A percentile compares a stretch with the other conserved stretches of the same genome.
These are phyloP conservation scores for Gyromitra esculenta DNA, from an alignment of 2,329 filamentous ascomycete genomes.

Conservation along the genomic window DNA sequence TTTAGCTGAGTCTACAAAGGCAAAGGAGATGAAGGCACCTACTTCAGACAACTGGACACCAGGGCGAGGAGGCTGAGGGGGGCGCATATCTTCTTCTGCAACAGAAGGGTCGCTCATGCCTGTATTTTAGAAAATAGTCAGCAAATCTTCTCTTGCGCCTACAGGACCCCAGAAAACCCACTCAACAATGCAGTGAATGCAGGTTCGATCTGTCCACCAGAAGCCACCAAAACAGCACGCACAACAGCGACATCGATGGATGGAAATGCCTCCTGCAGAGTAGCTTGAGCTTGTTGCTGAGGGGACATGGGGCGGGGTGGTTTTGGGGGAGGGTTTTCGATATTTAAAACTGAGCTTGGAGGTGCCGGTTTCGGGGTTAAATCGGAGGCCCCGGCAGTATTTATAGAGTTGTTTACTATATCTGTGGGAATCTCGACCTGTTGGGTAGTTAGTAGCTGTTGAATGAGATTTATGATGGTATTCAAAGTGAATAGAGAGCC, in stretches of 20 bases:
- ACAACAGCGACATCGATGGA: slow-evolving; percentile 80
- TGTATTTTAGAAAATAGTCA: slow-evolving; percentile 51
- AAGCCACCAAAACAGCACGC: slow-evolving; percentile 87
- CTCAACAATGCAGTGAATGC: slow-evolving; percentile 94
- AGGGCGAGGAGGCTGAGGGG: slow-evolving; percentile 56
- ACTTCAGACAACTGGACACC: slow-evolving; percentile 72
- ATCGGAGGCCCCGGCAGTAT: slow-evolving; percentile 5
- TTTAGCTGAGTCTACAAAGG: slow-evolving; percentile 13
- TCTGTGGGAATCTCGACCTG: slow-evolving; percentile 12
- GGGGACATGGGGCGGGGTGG: slow-evolving; percentile 84
- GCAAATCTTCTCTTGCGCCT: not conserved
- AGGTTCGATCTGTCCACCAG: slow-evolving; percentile 85
- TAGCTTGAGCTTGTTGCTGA: slow-evolving; percentile 84
- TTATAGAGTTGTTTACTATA: slow-evolving; percentile 9
- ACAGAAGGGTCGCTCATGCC: slow-evolving; percentile 68
- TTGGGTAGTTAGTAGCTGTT: not conserved
- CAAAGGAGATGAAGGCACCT: not conserved
- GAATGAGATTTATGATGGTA: not conserved
- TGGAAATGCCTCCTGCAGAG: slow-evolving; percentile 93
- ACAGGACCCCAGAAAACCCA: slow-evolving; percentile 61
- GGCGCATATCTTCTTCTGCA: slow-evolving; percentile 60
- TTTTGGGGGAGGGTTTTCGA: slow-evolving; percentile 74
- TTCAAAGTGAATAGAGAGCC: not conserved
- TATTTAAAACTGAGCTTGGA: not conserved
- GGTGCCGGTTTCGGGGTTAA: slow-evolving; percentile 16